Evolutionary conservation across 2,329 filamentous ascomycete genomes (phyloP).

Genomic region (Neodidymelliopsis sp.): DNA sequence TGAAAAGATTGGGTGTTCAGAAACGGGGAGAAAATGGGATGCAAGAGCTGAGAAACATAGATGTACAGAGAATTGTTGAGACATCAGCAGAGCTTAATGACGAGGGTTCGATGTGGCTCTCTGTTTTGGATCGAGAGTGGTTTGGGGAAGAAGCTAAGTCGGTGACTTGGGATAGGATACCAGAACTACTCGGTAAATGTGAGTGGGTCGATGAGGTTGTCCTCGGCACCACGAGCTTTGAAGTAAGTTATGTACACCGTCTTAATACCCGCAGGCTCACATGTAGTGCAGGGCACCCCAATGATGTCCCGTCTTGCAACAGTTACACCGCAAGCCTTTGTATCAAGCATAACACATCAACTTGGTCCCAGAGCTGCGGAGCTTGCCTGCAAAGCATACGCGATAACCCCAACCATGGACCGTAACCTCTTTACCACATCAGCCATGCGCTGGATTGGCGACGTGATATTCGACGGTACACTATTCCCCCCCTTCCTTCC

Average conservation of each 20-base stretch:
- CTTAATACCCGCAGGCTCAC: not conserved
- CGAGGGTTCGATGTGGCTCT: conserved; percentile 18
- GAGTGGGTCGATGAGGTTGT: conserved; percentile 55
- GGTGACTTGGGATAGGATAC: conserved; percentile 31
- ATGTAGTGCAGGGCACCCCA: conserved; percentile 3
- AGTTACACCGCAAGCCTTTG: conserved; percentile 32
- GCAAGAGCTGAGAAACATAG: conserved; percentile 13
- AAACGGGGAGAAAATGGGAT: conserved; percentile 21
- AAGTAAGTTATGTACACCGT: conserved; percentile 43
- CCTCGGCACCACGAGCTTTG: conserved; percentile 56
- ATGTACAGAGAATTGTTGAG: conserved; percentile 23
- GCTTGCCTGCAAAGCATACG: conserved; percentile 47
- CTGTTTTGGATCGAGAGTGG: conserved; percentile 22
- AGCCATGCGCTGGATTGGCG: conserved; percentile 51
- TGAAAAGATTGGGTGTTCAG: conserved; percentile 31
- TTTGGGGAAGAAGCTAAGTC: conserved; percentile 17
- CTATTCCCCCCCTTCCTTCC: too few relatives aligned
- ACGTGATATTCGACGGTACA: conserved; percentile 55
- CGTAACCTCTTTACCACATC: conserved; percentile 50
- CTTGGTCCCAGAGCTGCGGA: conserved; percentile 19
- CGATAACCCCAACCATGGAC: conserved; percentile 41
- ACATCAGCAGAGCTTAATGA: conserved; percentile 11
- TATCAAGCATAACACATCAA: conserved; percentile 25
- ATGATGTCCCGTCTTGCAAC: not conserved
- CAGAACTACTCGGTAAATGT: conserved; percentile 24